These are phyloP conservation scores for Fusarium penzigii DNA, from an alignment of 2,329 filamentous ascomycete species.

Conservation along the genomic window DNA sequence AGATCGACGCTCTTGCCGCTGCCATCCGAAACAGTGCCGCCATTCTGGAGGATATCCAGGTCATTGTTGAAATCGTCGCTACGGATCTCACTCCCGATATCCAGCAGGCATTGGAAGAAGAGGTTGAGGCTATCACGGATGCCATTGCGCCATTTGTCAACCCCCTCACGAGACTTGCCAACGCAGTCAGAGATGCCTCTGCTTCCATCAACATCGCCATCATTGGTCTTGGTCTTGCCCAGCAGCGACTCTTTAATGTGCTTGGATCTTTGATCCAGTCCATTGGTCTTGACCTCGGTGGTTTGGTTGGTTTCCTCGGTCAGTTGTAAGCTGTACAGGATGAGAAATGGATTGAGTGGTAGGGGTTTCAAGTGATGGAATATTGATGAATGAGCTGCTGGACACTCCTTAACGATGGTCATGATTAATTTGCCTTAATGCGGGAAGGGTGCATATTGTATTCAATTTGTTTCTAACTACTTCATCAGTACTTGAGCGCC, in stretches of 20 bases:
- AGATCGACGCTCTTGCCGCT: slow-evolving; percentile 1
- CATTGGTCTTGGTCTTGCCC: slow-evolving; percentile 1
- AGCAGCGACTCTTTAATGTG: not conserved
- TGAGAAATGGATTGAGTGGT: too few species aligned
- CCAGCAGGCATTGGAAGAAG: not conserved
- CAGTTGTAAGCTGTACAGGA: not conserved
- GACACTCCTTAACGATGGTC: too few species aligned
- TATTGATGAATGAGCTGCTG: too few species aligned
- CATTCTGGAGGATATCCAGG: not conserved
- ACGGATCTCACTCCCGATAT: slow-evolving; percentile 6
- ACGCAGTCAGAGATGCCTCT: not conserved
- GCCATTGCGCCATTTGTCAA: slow-evolving; percentile 8
- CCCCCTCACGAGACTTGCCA: not conserved
- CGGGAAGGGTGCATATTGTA: too few species aligned
- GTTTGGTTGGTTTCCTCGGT: not conserved
- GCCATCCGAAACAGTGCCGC: not conserved
- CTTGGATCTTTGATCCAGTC: not conserved
- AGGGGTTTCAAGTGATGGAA: too few species aligned
- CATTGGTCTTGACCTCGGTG: not conserved
- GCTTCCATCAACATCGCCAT: not conserved
- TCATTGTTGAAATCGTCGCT: not conserved
- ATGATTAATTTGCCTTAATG: too few species aligned
- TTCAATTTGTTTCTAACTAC: too few species aligned
- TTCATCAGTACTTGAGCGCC: too few species aligned
- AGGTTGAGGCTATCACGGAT: slow-evolving; percentile 1